Evolutionary conservation across 2,329 filamentous ascomycete genomes (phyloP).

Genomic region (Drechslerella stenobrocha): DNA sequence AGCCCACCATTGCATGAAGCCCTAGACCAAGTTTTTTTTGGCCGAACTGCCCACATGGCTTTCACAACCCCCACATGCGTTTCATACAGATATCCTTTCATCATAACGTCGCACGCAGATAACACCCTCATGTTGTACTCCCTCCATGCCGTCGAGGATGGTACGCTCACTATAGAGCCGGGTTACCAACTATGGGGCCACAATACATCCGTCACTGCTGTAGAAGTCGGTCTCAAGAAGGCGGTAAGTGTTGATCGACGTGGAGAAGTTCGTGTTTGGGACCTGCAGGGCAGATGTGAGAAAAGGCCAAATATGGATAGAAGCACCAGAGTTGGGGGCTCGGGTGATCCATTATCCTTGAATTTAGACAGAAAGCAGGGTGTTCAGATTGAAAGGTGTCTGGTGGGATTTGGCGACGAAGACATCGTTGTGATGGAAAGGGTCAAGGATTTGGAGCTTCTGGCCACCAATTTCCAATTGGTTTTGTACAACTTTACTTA

Average conservation of each 20-base stretch:
- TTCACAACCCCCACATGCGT: conserved; percentile 63
- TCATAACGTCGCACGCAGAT: conserved; percentile 79
- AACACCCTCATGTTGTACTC: conserved; percentile 84
- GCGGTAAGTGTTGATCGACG: conserved; percentile 82
- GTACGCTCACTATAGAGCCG: conserved; percentile 68
- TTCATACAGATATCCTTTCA: conserved; percentile 77
- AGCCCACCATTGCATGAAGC: conserved; percentile 34
- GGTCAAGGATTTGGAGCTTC: conserved; percentile 64
- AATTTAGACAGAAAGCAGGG: conserved; percentile 52
- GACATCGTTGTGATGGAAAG: conserved; percentile 85
- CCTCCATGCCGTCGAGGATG: conserved; percentile 70
- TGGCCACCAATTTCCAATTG: conserved; percentile 61
- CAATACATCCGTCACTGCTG: conserved; percentile 83
- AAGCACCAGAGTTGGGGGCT: conserved; percentile 19
- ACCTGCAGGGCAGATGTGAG: conserved; percentile 69
- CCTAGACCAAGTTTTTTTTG: conserved; percentile 36
- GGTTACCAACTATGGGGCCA: conserved; percentile 85
- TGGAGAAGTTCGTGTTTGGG: conserved; percentile 86
- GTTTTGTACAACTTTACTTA: conserved; percentile 86
- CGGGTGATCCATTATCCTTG: conserved; percentile 50
- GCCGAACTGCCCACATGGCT: conserved; percentile 49
- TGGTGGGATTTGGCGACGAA: conserved; percentile 82
- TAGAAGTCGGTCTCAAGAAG: conserved; percentile 80
- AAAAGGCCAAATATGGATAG: conserved; percentile 23
- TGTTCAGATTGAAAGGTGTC: conserved; percentile 64